Base-by-base conservation (phyloP, 2,329 filamentous ascomycete genomes). In the Chaetothyriales sp. region DNA sequence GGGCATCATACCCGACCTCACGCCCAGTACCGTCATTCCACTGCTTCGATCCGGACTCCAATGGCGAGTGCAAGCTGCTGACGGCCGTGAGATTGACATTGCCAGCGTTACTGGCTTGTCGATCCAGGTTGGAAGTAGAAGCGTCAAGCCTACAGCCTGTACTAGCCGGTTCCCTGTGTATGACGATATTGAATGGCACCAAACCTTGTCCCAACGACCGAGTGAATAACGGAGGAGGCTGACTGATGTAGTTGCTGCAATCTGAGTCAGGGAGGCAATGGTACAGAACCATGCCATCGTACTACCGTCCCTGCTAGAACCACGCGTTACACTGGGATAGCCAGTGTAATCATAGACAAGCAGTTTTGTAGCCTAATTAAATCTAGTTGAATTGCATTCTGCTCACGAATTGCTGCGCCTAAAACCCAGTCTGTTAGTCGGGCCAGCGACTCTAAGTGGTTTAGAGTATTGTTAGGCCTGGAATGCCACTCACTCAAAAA, bases 81-180 rank as follows among this genome's bases (percentile, higher is more conserved):
- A 51, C 10, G 58, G 56, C 9, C 18, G 46, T 9, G 59, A 57
- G 46, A 48, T 61, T 9, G 51, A 54, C 2, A 8, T 56, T 9
- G 44, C 18, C 19, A 37, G 47, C 18, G 48, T 57, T 18, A 52
- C 52, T 25, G 55, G 54, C 18, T 49, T 61, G 8, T 49, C 53
- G 5, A 55, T 61, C 48, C 54, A 55, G 10, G 54, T 61, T n/a
- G 55, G 49, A 18, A 61, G 56, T 45, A 54, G 51, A 49, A 19
- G 49, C 4, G 44, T 57, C 4, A 33, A 54, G 43, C 57, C 58
- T 33, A 50, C 48, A 20, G 55, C 51, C n/a, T 44, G 46, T 10
- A 19, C 33, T 18, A 47, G 55, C 20, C 49, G 50, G 28, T 58
- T 60, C 33, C 57, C 59, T 20, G 18, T 40, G 18, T 61, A 60